Evolutionary conservation across 1,284 basidiomycete species (phyloP).

Genomic region (Heliocybe sulcata): DNA sequence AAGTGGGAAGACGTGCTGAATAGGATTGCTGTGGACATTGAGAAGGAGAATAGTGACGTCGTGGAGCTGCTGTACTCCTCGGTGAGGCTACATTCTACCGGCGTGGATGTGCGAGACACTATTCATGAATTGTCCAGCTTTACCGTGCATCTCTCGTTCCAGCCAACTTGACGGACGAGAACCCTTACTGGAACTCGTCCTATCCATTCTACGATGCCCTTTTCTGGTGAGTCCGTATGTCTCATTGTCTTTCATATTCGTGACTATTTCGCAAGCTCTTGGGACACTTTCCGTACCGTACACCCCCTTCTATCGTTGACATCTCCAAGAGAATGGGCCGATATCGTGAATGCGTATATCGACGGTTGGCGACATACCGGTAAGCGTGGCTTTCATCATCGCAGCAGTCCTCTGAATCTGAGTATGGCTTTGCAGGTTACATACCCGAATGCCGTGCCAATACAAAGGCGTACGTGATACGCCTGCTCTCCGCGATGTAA

Average conservation of each 20-base stretch:
- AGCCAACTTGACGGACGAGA: conserved; percentile 41
- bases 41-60: conserved; percentile 49
- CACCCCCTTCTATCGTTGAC: conserved; percentile 36
- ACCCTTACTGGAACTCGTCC: conserved; percentile 14
- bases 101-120: background rate
- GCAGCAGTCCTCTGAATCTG: background rate
- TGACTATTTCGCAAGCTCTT: conserved; percentile 28
- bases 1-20: conserved; percentile 61
- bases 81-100: conserved; percentile 15
- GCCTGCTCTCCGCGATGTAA: background rate
- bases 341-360: conserved; percentile 39
- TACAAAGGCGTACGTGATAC: conserved; percentile 33
- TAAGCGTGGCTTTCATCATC: conserved; percentile 9
- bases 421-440: conserved; percentile 22
- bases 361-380: conserved; percentile 44
- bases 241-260: too few relatives aligned
- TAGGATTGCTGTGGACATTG: conserved; percentile 56
- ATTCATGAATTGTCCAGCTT: conserved; percentile 21
- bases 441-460: conserved; percentile 42
- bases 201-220: conserved; percentile 39
- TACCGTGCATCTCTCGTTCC: conserved; percentile 44
- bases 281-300: conserved; percentile 44
- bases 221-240: conserved; percentile 27
- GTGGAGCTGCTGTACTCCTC: conserved; percentile 66
- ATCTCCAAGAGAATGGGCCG: conserved; percentile 31